phyloP scores from a whole-genome alignment of 345 rosid species.

The Hibiscus mutabilis region DNA sequence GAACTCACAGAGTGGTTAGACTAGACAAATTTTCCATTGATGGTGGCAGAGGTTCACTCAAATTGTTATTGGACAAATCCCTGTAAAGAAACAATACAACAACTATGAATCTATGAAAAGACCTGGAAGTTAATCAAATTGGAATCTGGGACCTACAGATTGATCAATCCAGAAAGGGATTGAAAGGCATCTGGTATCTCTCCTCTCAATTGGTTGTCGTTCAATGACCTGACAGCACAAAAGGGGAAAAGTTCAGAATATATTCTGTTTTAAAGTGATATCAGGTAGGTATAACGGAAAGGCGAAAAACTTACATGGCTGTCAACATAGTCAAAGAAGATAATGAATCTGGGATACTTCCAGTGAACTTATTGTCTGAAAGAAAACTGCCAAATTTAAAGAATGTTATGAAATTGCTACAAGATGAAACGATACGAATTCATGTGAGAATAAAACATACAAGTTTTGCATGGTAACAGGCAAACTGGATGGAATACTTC shows the following conservation, averaged over 20 bases:
- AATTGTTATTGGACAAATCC: slow-evolving; percentile 74
- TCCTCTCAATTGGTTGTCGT: slow-evolving; percentile 67
- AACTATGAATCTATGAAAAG: not conserved
- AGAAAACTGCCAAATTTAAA: slow-evolving; percentile 77
- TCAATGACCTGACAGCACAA: slow-evolving; percentile 62
- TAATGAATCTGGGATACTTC: slow-evolving; percentile 82
- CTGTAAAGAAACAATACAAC: slow-evolving; percentile 34
- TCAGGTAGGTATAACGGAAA: slow-evolving; percentile 1
- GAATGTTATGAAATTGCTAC: not conserved
- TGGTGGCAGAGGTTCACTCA: slow-evolving; percentile 78
- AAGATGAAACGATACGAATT: slow-evolving; percentile 1
- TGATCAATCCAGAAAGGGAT: slow-evolving; percentile 56
- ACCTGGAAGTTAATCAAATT: not conserved
- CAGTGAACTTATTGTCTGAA: slow-evolving; percentile 77
- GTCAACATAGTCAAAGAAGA: slow-evolving; percentile 51
- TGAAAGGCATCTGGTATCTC: slow-evolving; percentile 83
- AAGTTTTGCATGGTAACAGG: slow-evolving; percentile 54
- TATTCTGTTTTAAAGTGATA: not conserved
- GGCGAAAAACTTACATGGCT: slow-evolving; percentile 52
- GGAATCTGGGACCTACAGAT: slow-evolving; percentile 55
- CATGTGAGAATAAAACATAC: slow-evolving; percentile 24
- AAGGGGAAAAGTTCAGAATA: slow-evolving; percentile 5
- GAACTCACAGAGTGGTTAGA: slow-evolving; percentile 75
- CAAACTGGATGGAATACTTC: slow-evolving; percentile 72
- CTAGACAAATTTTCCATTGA: slow-evolving; percentile 53